These are phyloP conservation scores for Tricharina praecox DNA, from an alignment of 495 filamentous ascomycete genomes.

Conservation along the genomic window DNA sequence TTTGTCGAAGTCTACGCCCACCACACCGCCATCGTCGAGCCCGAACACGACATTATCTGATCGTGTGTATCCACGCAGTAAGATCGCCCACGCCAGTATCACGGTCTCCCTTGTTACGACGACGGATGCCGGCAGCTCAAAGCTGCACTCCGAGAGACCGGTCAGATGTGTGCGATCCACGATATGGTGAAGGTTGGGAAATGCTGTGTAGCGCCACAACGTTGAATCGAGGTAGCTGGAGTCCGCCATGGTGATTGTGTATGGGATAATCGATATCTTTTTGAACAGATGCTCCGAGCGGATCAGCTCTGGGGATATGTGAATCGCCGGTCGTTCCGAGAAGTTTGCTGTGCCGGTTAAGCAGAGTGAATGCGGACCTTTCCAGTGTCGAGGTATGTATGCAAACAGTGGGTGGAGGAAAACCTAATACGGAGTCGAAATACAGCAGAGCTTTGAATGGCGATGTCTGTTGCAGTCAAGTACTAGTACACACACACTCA, in stretches of 20 bases:
- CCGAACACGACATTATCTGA: slow-evolving; percentile 29
- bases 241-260: background rate
- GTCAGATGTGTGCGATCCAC: slow-evolving; percentile 1
- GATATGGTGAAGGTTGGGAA: slow-evolving; percentile 13
- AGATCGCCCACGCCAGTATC: slow-evolving; percentile 29
- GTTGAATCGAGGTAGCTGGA: background rate
- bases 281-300: too few relatives aligned
- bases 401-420: background rate
- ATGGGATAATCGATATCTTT: background rate
- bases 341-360: too few relatives aligned
- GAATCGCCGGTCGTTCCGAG: too few relatives aligned
- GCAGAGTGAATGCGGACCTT: too few relatives aligned
- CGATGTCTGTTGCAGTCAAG: background rate
- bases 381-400: background rate
- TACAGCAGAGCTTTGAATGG: background rate
- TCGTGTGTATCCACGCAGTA: slow-evolving; percentile 30
- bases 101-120: slow-evolving; percentile 21
- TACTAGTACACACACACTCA: background rate
- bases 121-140: slow-evolving; percentile 5
- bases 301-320: too few relatives aligned
- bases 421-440: background rate
- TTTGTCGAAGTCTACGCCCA: slow-evolving; percentile 27
- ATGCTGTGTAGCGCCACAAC: slow-evolving; percentile 2
- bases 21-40: slow-evolving; percentile 23
- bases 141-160: background rate